Base-by-base conservation (phyloP, 2,329 filamentous ascomycete genomes). In the Tolypocladium pustulatum region DNA sequence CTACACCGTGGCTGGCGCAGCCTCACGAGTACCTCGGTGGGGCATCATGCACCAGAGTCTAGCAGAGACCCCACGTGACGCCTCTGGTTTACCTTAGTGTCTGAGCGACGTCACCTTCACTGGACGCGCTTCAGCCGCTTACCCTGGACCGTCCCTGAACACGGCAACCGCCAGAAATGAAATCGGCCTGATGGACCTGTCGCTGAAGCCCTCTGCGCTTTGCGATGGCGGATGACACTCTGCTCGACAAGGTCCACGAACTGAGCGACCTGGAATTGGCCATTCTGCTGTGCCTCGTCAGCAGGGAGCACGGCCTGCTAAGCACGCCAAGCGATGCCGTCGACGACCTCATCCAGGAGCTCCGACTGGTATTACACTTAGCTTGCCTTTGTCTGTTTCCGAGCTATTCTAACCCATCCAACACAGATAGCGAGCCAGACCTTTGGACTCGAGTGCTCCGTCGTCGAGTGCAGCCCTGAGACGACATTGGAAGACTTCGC, bases 261-360 rank as follows among this genome's bases (percentile, higher is more conserved):
- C 79, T 97, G 62, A 89, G 87, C 67, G 92, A 97, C 75, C 80
- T 97, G 46, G 92, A 97, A 74, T 83, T 97, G 60, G 94, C 93
- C 30, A 76, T 89, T 17, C 80, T 97, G 46, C 82, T 97, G 56
- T 92, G 88, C 69, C 82, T 97, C 56, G 81, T 91, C 62, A 85
- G 87, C 60, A 82, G 87, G 64, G 89, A 96, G 72, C 92, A 97
- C 72, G 96, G 91, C 75, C 85, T 97, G 65, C 85, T 97, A 68
- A 88, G 91, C 72, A 89, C 90, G 20, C 82, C 86, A 2, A 71
- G 76, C 5, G 75, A 82, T 40, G 75, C 78, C 57, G 74, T 93
- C 59, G 80, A 88, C 70, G 81, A 86, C 63, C 77, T 96, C n/a
- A 80, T 86, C 51, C 80, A 84, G 57, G 91, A 96, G 72, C 76